Evolutionary conservation across 169 alveolate species (phyloP), one percentile per base, ranked within the genome.

Genomic region (Theileria annulata): DNA sequence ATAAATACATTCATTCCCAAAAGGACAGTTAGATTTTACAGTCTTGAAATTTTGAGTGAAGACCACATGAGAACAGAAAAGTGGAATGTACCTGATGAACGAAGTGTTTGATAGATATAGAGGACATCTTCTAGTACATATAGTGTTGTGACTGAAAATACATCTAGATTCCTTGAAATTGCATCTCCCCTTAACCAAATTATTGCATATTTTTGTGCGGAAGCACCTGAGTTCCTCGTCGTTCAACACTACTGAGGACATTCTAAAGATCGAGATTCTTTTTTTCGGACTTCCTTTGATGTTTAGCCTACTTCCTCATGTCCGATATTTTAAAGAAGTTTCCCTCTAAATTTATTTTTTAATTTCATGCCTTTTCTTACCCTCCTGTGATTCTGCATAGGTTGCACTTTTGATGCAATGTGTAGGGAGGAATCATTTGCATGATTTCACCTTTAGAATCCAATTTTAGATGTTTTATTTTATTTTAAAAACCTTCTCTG

Each of bases 121-220:
- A 13, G 97, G 97, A 56, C 96, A 91, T 23, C 97, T 74, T 37
- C 97, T 60, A 17, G 92, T 91, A 93, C 97, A 93, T 33, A 90
- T 86, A 33, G 85, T 80, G 54, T 89, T 90, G 81, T 94, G 97
- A 48, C 95, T 89, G 84, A 92, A 94, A 64, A 92, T 94, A 80
- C 97, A 94, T 25, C 96, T 77, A 59, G 95, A 77, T 6, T 80
- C 84, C 33, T 92, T 93, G 68, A 88, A 90, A 63, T 85, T 87
- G 59, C 94, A 92, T 10, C 88, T 83, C 28, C 92, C 92, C 66
- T 77, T 86, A 70, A 81, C 69, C 33, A 92, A 79, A 56, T 94
- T 71, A 71, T 87, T 71, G 73, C 96, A 93, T 62, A 82, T 85
- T 78, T 93, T 93, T n/a, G 96, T 93, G 74, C 96, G 78, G 86